Evolutionary conservation across 495 filamentous ascomycete genomes (phyloP), one percentile per base, ranked within the genome.

Genomic region (Penicillium chermesinum): DNA sequence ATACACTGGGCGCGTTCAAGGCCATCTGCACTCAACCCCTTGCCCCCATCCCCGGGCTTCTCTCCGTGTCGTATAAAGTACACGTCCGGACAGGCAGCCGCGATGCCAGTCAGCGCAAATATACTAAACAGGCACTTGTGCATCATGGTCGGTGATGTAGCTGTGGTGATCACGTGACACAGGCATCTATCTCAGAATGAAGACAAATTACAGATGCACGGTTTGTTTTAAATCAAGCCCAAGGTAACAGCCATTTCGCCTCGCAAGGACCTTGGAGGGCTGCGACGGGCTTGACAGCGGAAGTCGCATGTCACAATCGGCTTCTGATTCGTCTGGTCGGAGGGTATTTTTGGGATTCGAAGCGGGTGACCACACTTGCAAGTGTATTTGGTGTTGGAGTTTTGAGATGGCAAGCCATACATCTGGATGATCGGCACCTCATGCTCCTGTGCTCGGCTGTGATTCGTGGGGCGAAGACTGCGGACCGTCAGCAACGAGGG

Each of bases 31-130:
- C 64, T 72, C 4, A 79, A 62, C 0, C 74, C 74, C 18, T 55
- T 58, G 7, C 63, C 64, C 6, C 48, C 48, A 44, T 73, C 52
- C 21, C 47, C 50, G 16, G 73, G 76, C 60, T 79, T 79, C 54
- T 79, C 74, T 49, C 74, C 76, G 50, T 79, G 76, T 6, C 76
- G 73, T 60, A 79, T 78, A 13, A 79, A 52, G 50, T 76, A 79
- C 14, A 79, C 59, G 2, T 61, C 65, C 9, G 48, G 48, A 2
- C 21, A 14, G 15, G 40, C 38, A 20, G 19, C 19, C 16, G 39
- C 27, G 12, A 41, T 25, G 13, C 15, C 38, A 9, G 30, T 12
- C 2, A 49, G 12, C 7, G 33, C 38, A 16, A 40, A 40, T 10
- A 40, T 3, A 12, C 10, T 18, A 20, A 39, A 12, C 0, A 48